phyloP scores from a whole-genome alignment of 2,329 filamentous ascomycete species.

The Sporothrix pseudoabietina region DNA sequence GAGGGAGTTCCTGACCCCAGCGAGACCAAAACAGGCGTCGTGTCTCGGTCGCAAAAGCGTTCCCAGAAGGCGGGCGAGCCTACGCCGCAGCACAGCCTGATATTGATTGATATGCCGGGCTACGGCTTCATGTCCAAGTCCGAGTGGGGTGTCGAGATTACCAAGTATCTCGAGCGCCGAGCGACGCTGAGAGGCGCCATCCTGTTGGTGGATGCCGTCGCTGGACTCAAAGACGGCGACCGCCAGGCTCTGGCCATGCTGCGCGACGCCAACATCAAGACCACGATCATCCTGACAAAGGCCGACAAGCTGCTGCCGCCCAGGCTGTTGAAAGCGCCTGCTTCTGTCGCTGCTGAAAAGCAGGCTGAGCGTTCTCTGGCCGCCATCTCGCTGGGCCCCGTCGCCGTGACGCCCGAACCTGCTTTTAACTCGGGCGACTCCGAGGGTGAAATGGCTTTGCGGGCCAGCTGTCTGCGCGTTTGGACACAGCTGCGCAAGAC shows the following conservation, averaged over 20 bases:
- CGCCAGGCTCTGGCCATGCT: conserved; percentile 52
- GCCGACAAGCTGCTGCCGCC: conserved; percentile 51
- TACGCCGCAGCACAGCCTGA: conserved; percentile 50
- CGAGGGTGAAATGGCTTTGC: conserved; percentile 30
- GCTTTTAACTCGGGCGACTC: not conserved
- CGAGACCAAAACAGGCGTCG: conserved; percentile 15
- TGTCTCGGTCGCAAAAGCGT: conserved; percentile 34
- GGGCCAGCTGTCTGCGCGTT: conserved; percentile 38
- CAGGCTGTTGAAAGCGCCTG: not conserved
- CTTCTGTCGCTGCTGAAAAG: not conserved
- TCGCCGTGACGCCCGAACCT: not conserved
- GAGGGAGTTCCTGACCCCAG: not conserved
- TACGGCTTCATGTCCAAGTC: conserved; percentile 44
- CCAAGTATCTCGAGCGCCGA: conserved; percentile 53
- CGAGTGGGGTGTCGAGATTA: conserved; percentile 57
- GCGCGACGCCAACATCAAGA: conserved; percentile 49
- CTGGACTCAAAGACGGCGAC: conserved; percentile 54
- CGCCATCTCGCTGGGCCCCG: not conserved
- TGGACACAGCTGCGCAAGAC: conserved; percentile 39
- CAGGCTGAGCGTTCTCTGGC: not conserved
- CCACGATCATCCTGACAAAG: conserved; percentile 58
- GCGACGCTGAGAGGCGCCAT: conserved; percentile 55
- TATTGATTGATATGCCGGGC: conserved; percentile 47
- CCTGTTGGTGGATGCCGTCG: conserved; percentile 56
- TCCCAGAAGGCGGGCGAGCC: conserved; percentile 39